A percentile compares a stretch with the other conserved stretches of the same genome.
phyloP scores from a whole-genome alignment of 805 yeast species.

The Candida glaebosa region DNA sequence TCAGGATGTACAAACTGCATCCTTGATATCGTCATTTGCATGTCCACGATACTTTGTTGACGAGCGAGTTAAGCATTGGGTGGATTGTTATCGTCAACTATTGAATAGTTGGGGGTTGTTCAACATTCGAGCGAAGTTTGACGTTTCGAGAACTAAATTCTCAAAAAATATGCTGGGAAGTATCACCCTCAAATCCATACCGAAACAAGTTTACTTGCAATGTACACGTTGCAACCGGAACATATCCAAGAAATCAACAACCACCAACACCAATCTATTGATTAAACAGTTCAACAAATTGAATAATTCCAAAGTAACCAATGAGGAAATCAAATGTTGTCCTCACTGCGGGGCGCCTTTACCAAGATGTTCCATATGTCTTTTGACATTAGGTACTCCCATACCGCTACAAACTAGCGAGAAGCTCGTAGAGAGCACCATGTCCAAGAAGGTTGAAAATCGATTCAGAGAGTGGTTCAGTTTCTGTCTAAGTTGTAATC shows the following conservation, averaged over 20 bases:
- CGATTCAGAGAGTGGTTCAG: conserved; percentile 81
- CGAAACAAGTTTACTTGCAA: conserved; percentile 76
- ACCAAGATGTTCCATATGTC: conserved; percentile 89
- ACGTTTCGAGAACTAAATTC: conserved; percentile 68
- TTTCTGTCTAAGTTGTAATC: conserved; percentile 86
- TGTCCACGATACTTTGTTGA: conserved; percentile 81
- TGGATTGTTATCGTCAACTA: conserved; percentile 60
- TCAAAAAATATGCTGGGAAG: conserved; percentile 51
- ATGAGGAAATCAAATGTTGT: conserved; percentile 43
- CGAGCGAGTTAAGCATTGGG: conserved; percentile 74
- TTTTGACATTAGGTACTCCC: conserved; percentile 71
- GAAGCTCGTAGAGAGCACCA: conserved; percentile 17
- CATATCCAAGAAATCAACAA: conserved; percentile 37
- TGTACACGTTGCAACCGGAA: conserved; percentile 81
- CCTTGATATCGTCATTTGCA: conserved; percentile 74
- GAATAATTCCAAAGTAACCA: conserved; percentile 14
- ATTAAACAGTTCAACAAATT: conserved; percentile 35
- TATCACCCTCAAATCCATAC: conserved; percentile 46
- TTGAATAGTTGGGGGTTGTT: conserved; percentile 81
- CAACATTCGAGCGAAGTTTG: conserved; percentile 77
- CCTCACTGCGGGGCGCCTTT: conserved; percentile 85
- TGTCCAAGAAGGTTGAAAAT: conserved; percentile 28
- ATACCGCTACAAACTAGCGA: conserved; percentile 41
- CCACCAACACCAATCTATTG: conserved; percentile 15
- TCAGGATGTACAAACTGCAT: conserved; percentile 88